Evolutionary conservation across 306 rosid genomes (phyloP).

Genomic region (Malus domestica): ASM211411v1 NC_041805.1:32000001-32000500

Average conservation of each 20-base stretch:
- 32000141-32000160: not conserved
- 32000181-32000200: slow-evolving; percentile 68
- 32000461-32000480: not conserved
- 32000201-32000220: slow-evolving; percentile 62
- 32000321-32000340: slow-evolving; percentile 9
- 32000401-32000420: slow-evolving; percentile 80
- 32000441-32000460: not conserved
- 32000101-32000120: not conserved
- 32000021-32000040: slow-evolving; percentile 41
- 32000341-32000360: slow-evolving; percentile 86
- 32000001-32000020: slow-evolving; percentile 66
- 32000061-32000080: slow-evolving; percentile 44
- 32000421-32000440: slow-evolving; percentile 22
- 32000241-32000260: not conserved
- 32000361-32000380: slow-evolving; percentile 98
- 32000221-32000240: slow-evolving; percentile 55
- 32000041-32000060: slow-evolving; percentile 41
- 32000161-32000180: slow-evolving; percentile 49
- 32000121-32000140: not conserved
- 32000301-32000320: not conserved
- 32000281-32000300: not conserved
- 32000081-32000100: slow-evolving; percentile 31
- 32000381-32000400: slow-evolving; percentile 81
- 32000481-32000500: not conserved
- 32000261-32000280: not conserved